Evolutionary conservation across 495 filamentous ascomycete genomes (phyloP), one percentile per base, ranked within the genome.

Genomic region (Penicillium parvum): DNA sequence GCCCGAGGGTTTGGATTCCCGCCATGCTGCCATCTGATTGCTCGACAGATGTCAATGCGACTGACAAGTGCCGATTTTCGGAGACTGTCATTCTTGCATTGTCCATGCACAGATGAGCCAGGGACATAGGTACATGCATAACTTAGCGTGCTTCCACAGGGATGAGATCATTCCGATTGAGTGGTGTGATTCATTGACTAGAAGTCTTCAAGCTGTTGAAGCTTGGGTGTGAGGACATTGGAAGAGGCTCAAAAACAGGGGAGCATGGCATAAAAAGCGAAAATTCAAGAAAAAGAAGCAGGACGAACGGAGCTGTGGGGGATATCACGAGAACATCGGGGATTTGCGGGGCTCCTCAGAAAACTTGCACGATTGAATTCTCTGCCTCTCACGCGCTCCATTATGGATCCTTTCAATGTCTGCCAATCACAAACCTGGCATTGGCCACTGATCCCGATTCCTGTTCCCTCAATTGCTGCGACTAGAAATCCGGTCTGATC

Each of bases 361-460:
- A 8, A 33, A 39, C 26, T 21, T 7, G 3, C 12, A 12, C 9
- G 28, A 26, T n/a, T n/a, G 21, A 26, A 25, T 26, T 26, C 12
- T 11, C 23, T 7, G 21, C 1, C 8, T 8, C n/a, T 23, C 11
- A 28, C 16, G 23, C 17, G n/a, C n/a, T n/a, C n/a, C n/a, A n/a
- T n/a, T n/a, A n/a, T n/a, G n/a, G n/a, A n/a, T n/a, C n/a, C n/a
- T n/a, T n/a, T n/a, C n/a, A n/a, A n/a, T n/a, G n/a, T n/a, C n/a
- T n/a, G n/a, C n/a, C 50, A 53, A 57, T 51, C 50, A 54, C 16
- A 6, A 9, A 11, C 5, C 30, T 40, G 37, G 46, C 39, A 48
- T 40, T 47, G 36, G 50, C n/a, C n/a, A n/a, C n/a, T n/a, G n/a
- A n/a, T n/a, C n/a, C n/a, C n/a, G n/a, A n/a, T n/a, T n/a, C n/a